Evolutionary conservation across 768 basidiomycete genomes (phyloP).

Genomic region (Boletus sp.): DNA sequence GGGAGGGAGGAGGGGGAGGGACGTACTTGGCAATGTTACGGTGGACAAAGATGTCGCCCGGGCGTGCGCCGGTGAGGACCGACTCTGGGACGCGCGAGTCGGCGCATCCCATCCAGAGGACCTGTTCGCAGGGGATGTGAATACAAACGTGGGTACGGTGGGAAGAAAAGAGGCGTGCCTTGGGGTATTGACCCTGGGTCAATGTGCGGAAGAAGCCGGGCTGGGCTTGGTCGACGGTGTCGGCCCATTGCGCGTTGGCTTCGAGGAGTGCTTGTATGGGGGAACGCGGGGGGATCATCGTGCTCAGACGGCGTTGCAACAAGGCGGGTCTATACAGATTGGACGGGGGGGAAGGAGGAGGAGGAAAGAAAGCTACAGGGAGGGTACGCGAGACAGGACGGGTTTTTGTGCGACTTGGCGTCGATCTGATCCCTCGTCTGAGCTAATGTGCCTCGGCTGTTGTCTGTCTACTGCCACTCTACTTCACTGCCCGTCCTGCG

Average conservation of each 20-base stretch:
- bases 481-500: constrained; percentile 16
- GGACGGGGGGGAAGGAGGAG: not conserved
- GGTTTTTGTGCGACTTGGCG: too few relatives aligned
- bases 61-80: constrained; percentile 65
- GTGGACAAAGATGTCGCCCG: constrained; percentile 87
- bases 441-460: not conserved
- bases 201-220: constrained; percentile 61
- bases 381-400: too few relatives aligned
- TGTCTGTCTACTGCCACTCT: not conserved
- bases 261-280: constrained; percentile 33
- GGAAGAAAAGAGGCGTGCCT: constrained; percentile 37
- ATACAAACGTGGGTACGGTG: too few relatives aligned
- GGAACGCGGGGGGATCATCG: constrained; percentile 6
- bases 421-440: constrained; percentile 4
- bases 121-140: too few relatives aligned
- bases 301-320: not conserved
- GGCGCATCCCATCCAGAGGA: constrained; percentile 81
- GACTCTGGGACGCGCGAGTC: constrained; percentile 89
- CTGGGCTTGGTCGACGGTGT: constrained; percentile 49
- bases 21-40: constrained; percentile 86
- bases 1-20: not conserved
- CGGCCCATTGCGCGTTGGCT: constrained; percentile 69
- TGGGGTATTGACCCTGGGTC: constrained; percentile 64
- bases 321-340: not conserved
- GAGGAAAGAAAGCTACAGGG: not conserved